These are phyloP conservation scores for Coprinopsis sp. DNA, from an alignment of 768 basidiomycete genomes.

Conservation along the genomic window DNA sequence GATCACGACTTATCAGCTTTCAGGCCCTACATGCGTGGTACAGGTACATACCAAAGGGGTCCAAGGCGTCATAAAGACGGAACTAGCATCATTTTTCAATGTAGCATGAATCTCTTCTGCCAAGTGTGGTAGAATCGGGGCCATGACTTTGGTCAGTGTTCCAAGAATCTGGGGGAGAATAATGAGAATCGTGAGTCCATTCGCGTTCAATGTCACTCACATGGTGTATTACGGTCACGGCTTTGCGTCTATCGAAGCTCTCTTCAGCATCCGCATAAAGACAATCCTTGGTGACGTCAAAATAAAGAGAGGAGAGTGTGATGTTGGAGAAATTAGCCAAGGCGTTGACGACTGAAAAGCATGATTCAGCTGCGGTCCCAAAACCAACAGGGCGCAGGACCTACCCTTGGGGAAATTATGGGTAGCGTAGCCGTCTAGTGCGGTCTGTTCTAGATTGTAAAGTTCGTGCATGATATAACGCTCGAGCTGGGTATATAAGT, in stretches of 20 bases:
- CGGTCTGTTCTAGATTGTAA: slow-evolving; percentile 62
- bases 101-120: slow-evolving; percentile 80
- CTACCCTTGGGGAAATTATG: slow-evolving; percentile 84
- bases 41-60: slow-evolving; percentile 54
- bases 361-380: slow-evolving; percentile 3
- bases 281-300: slow-evolving; percentile 87
- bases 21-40: too few relatives aligned
- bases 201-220: slow-evolving; percentile 30
- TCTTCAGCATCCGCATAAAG: slow-evolving; percentile 66
- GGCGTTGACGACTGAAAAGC: slow-evolving; percentile 57
- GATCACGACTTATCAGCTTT: too few relatives aligned
- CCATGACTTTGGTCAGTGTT: slow-evolving; percentile 62
- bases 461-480: slow-evolving; percentile 85
- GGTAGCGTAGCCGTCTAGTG: slow-evolving; percentile 60
- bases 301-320: slow-evolving; percentile 86
- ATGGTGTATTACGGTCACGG: slow-evolving; percentile 68
- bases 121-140: slow-evolving; percentile 86
- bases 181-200: not conserved
- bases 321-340: slow-evolving; percentile 76
- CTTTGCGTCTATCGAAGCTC: slow-evolving; percentile 53
- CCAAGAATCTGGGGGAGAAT: slow-evolving; percentile 1
- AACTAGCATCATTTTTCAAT: slow-evolving; percentile 33
- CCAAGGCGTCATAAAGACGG: slow-evolving; percentile 77
- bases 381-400: slow-evolving; percentile 9
- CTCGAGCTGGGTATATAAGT: slow-evolving; percentile 56